Conservation (phyloP, 75 land plant species). For the Gnetum montanum region DNA sequence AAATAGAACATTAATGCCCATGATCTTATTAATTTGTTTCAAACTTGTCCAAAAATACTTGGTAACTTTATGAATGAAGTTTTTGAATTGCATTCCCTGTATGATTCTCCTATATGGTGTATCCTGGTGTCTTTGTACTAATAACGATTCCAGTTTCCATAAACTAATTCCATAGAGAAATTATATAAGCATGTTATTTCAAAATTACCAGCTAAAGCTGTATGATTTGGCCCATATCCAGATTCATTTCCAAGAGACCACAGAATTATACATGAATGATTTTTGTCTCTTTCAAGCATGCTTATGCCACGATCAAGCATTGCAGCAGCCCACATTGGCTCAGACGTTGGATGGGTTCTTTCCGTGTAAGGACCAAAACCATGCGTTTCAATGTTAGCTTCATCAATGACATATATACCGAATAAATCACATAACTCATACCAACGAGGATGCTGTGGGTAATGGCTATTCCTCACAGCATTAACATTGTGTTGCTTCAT, state of each 20-base stretch:
- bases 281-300: conserved; percentile 98
- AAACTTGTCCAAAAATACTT: too few relatives aligned
- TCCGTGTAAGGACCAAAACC: conserved; percentile 59
- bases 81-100: not conserved
- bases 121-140: too few relatives aligned
- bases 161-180: not conserved
- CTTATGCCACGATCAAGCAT: conserved; percentile 85
- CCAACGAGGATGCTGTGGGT: conserved; percentile 96
- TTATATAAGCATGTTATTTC: not conserved
- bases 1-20: too few relatives aligned
- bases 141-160: too few relatives aligned
- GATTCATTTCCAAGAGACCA: conserved; percentile 99
- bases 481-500: conserved; percentile 98
- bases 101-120: too few relatives aligned
- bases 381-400: conserved; percentile 98
- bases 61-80: too few relatives aligned
- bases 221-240: conserved; percentile 89
- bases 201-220: conserved; percentile 75
- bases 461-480: conserved; percentile 98
- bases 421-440: conserved; percentile 94
- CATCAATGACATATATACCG: conserved; percentile 95
- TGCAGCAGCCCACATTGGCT: conserved; percentile 71
- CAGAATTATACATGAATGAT: conserved; percentile 84
- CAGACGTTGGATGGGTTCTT: conserved; percentile 60
- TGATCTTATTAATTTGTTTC: too few relatives aligned